Percentiles rank a stretch among this genome's conserved stretches.
Evolutionary conservation across 78 protist genomes (phyloP).

Genomic region (Ministeria vibrans): DNA sequence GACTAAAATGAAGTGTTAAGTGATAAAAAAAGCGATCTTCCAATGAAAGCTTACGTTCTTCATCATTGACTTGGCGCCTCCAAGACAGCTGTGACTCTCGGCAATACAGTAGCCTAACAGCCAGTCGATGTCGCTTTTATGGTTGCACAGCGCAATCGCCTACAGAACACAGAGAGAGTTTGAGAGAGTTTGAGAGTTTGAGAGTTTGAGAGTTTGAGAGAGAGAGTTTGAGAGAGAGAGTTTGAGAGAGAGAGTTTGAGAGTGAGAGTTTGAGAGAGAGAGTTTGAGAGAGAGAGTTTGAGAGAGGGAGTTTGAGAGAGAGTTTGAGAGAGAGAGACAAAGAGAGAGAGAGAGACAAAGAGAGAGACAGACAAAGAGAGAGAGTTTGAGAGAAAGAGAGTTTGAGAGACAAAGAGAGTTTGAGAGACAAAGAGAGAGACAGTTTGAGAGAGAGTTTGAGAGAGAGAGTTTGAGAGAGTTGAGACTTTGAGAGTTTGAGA

Average conservation of each 20-base stretch:
- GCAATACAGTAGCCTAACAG: constrained; percentile 14
- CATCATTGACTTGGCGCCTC: neutral
- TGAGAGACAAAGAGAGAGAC: no score
- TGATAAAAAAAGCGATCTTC: neutral
- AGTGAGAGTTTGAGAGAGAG: neutral
- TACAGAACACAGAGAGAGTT: neutral
- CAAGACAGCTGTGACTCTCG: neutral
- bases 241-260: neutral
- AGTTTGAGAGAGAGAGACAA: no score
- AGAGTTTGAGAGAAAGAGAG: neutral
- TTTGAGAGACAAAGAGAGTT: neutral
- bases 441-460: no score
- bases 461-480: no score
- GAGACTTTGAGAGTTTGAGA: no score
- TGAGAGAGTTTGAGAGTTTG: neutral
- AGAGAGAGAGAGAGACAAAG: neutral
- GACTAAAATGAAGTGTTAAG: neutral
- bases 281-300: neutral
- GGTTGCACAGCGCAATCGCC: constrained; percentile 17
- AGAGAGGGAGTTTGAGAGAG: no score
- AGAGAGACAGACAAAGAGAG: neutral
- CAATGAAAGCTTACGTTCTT: neutral
- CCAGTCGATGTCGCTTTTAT: constrained; percentile 22
- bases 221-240: neutral
- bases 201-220: neutral